Evolutionary conservation across 345 rosid genomes (phyloP).

Genomic region (Turnera subulata): DNA sequence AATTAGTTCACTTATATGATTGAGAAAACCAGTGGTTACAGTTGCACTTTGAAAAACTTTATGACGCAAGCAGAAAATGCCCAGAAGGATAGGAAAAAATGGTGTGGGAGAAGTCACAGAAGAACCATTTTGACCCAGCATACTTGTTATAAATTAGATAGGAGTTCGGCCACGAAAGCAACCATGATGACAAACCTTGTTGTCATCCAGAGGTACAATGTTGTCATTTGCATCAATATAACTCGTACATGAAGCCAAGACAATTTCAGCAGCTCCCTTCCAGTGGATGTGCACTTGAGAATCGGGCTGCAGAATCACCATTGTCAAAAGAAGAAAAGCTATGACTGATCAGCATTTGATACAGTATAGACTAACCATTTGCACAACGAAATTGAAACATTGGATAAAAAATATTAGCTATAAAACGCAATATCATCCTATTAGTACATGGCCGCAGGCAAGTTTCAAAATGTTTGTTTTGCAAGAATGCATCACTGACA

Average conservation of each 20-base stretch:
- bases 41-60: background rate
- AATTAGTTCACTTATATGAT: too few species aligned
- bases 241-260: slow-evolving; percentile 67
- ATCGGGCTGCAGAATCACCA: slow-evolving; percentile 45
- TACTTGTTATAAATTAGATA: too few species aligned
- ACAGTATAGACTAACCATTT: too few species aligned
- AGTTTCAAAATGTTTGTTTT: too few species aligned
- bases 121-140: background rate
- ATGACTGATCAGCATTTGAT: too few species aligned
- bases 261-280: slow-evolving; percentile 99
- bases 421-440: too few species aligned
- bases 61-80: too few species aligned
- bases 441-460: too few species aligned
- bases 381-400: too few species aligned
- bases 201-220: slow-evolving; percentile 47
- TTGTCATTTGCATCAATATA: slow-evolving; percentile 61
- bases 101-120: background rate
- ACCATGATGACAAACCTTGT: slow-evolving; percentile 42
- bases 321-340: too few species aligned
- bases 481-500: background rate
- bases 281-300: slow-evolving; percentile 82
- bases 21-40: background rate
- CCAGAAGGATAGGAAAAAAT: background rate
- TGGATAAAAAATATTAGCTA: too few species aligned
- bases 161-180: background rate